Evolutionary conservation across 2,329 filamentous ascomycete species (phyloP).

Genomic region (Didymella lethalis): DNA sequence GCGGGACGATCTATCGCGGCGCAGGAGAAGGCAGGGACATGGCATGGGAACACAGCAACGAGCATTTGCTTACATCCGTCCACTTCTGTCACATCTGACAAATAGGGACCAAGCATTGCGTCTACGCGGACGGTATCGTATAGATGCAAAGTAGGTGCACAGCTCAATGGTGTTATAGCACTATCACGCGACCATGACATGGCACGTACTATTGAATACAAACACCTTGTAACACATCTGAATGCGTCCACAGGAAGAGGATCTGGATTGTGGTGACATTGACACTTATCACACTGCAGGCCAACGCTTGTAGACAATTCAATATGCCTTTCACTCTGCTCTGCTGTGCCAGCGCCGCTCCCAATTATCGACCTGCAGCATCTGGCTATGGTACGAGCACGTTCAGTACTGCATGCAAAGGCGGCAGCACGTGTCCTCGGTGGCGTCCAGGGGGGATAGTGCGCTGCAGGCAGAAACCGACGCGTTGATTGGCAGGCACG

Average conservation of each 20-base stretch:
- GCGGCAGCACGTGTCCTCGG: slow-evolving; percentile 8
- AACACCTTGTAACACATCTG: background rate
- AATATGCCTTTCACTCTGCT: background rate
- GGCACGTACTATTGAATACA: background rate
- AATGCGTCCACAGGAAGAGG: background rate
- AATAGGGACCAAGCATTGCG: slow-evolving; percentile 3
- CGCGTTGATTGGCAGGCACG: slow-evolving; percentile 24
- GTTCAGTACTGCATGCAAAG: background rate
- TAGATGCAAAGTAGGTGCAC: background rate
- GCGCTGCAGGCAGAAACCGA: background rate
- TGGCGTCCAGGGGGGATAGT: slow-evolving; percentile 7
- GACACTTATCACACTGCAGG: background rate
- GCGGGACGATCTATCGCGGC: background rate
- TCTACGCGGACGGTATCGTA: background rate
- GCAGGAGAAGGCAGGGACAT: background rate
- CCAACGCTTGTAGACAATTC: background rate
- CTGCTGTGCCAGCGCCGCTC: background rate
- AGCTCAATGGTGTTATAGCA: background rate
- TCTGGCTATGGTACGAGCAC: background rate
- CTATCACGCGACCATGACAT: background rate
- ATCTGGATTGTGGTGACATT: background rate
- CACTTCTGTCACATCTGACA: background rate
- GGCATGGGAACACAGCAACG: background rate
- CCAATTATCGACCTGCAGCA: slow-evolving; percentile 1
- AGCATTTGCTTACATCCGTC: background rate